Evolutionary conservation across 352 stramenopile species (phyloP), one percentile per base, ranked within the genome.

Genomic region (Phytophthora constricta): DNA sequence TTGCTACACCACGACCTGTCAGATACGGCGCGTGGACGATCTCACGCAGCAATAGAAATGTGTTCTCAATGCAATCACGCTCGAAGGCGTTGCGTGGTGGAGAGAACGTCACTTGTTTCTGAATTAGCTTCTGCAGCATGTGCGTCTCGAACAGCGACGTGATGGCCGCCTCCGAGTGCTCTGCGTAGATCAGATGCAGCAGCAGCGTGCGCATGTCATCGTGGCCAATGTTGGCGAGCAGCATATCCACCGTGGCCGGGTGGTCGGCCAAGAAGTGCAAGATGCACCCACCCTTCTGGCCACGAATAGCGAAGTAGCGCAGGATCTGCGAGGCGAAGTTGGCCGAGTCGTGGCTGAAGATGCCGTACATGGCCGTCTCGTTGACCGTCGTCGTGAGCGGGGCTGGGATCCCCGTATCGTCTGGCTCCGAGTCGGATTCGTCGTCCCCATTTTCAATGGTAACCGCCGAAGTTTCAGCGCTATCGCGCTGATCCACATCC

Each of bases 11-110:
- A 2, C 88, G 83, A 20, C 75, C 75, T 22, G 88, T 94, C 55
- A 96, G 74, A 66, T 96, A 96, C 55, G 88, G 88, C 45, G 88
- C 86, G 61, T 92, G 86, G 55, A 96, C 79, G 51, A 96, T 84
- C 49, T 93, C 86, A 11, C 88, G 83, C 55, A 96, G 65, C 27
- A 94, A 70, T 45, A 94, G 59, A 56, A 91, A 92, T 4, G 77
- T 88, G 65, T 96, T 96, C 69, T 94, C 86, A 59, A 93, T 82
- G 57, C 80, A 83, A 59, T 92, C 84, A 31, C 82, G 83, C 56
- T 91, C 82, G 34, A 90, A 92, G 17, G 76, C 74, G 34, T 89
- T 91, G 58, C 84, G 86, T 28, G 86, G 86, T 25, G 88, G 79
- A 19, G 79, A 78, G 59, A 91, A 89, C 5, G 75, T 91, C 47